A percentile compares a stretch with the other conserved stretches of the same genome.
These are phyloP conservation scores for Plasmodium coatneyi DNA, from an alignment of 169 alveolate genomes.

Conservation along the genomic window DNA sequence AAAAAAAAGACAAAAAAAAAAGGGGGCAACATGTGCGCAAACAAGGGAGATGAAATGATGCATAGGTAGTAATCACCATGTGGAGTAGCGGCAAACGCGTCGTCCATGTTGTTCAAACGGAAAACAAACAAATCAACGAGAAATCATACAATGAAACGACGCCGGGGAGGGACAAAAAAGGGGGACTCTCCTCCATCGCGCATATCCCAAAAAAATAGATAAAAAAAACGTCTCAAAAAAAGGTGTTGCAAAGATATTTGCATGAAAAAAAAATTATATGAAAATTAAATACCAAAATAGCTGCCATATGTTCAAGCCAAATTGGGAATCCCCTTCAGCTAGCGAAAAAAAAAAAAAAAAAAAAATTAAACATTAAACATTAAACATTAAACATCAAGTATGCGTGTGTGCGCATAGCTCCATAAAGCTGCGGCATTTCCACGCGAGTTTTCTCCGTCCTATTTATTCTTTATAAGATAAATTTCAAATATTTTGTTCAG, in stretches of 20 bases:
- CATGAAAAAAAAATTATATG: too few relatives aligned
- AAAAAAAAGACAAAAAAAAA: background rate
- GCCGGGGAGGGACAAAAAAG: background rate
- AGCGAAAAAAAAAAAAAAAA: background rate
- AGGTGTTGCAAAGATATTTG: too few relatives aligned
- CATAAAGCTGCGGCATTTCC: background rate
- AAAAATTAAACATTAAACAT: background rate
- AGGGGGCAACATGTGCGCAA: background rate
- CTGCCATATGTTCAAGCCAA: background rate
- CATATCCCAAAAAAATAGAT: background rate
- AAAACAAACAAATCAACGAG: background rate
- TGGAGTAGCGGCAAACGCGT: background rate
- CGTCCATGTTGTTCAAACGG: background rate
- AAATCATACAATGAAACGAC: background rate
- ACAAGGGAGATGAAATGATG: background rate
- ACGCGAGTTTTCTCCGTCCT: background rate
- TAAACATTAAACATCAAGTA: background rate
- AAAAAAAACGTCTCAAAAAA: background rate
- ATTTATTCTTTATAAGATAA: slow-evolving; percentile 43
- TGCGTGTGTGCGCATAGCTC: background rate
- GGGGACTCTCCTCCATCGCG: background rate
- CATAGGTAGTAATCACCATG: background rate
- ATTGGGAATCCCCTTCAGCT: background rate
- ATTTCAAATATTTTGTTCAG: slow-evolving; percentile 70
- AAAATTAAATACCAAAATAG: too few relatives aligned